Percentiles rank a stretch among this genome's conserved stretches.
Evolutionary conservation across 78 protist genomes (phyloP).

Genomic region (Acrasis kona): DNA sequence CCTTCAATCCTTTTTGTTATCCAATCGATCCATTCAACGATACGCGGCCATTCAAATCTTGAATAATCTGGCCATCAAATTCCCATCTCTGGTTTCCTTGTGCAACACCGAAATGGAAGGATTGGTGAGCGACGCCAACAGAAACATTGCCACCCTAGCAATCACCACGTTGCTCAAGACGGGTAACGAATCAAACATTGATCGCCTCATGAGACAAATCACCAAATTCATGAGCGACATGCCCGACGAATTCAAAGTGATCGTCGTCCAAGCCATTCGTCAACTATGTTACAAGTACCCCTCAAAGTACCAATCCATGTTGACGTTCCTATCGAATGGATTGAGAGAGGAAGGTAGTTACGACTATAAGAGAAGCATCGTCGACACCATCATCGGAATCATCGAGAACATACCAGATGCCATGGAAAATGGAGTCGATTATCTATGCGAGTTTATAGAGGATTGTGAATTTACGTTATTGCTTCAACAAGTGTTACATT

Average conservation of each 20-base stretch:
- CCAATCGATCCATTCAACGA: constrained; percentile 71
- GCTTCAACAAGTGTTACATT: constrained; percentile 65
- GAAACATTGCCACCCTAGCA: constrained; percentile 94
- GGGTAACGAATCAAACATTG: constrained; percentile 81
- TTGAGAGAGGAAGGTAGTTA: constrained; percentile 79
- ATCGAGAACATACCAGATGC: constrained; percentile 73
- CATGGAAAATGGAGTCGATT: constrained; percentile 65
- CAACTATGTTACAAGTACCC: constrained; percentile 36
- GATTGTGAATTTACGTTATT: constrained; percentile 93
- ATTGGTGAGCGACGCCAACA: constrained; percentile 82
- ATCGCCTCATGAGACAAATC: constrained; percentile 90
- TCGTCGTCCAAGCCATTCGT: constrained; percentile 87
- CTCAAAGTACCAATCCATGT: constrained; percentile 22
- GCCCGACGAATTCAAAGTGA: constrained; percentile 86
- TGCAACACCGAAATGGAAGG: constrained; percentile 89
- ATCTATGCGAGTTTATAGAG: constrained; percentile 94
- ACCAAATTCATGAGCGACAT: constrained; percentile 80
- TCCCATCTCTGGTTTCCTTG: constrained; percentile 64
- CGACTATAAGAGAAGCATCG: constrained; percentile 80
- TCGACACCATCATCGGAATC: constrained; percentile 68
- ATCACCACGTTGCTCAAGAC: constrained; percentile 90
- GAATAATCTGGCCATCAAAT: constrained; percentile 36
- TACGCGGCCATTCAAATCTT: constrained; percentile 93
- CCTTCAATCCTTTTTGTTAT: constrained; percentile 79
- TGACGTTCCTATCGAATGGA: constrained; percentile 41